phyloP scores from a whole-genome alignment of 148 eudicot species.

The Rhododendron henanense region DNA sequence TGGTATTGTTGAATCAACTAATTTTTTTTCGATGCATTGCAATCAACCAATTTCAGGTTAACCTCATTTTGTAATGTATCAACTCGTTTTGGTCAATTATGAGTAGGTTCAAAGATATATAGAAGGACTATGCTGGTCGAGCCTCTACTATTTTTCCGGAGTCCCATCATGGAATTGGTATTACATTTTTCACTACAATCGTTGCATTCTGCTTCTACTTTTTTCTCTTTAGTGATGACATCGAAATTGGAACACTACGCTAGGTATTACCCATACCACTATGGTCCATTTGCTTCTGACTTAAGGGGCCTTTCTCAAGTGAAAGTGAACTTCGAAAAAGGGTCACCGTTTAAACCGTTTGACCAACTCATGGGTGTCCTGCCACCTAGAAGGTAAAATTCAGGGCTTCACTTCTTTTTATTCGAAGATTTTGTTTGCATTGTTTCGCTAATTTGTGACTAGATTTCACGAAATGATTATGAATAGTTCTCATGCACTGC shows the following conservation, averaged over 20 bases:
- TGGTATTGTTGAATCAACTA: conserved; percentile 17
- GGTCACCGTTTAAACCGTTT: conserved; percentile 50
- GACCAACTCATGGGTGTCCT: conserved; percentile 66
- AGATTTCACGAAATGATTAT: neutral
- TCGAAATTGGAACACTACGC: neutral
- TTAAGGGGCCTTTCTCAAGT: conserved; percentile 41
- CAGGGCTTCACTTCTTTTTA: neutral
- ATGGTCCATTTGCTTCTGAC: conserved; percentile 60
- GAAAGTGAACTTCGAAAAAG: conserved; percentile 37
- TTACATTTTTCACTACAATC: neutral
- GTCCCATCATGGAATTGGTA: conserved; percentile 51
- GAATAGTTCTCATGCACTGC: conserved; percentile 56
- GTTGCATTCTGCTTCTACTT: neutral
- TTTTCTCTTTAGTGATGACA: too few relatives aligned
- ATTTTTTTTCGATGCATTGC: neutral
- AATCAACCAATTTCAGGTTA: neutral
- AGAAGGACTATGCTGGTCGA: conserved; percentile 44
- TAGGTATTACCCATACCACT: conserved; percentile 56
- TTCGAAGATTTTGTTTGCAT: neutral
- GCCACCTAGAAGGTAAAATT: conserved; percentile 55
- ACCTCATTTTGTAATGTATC: too few relatives aligned
- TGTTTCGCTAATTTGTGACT: neutral
- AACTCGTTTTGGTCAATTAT: neutral
- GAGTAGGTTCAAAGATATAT: conserved; percentile 40
- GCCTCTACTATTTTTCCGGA: conserved; percentile 18